Conservation (phyloP, 202 grass and related monocot genomes). For the Panicum virgatum region DNA sequence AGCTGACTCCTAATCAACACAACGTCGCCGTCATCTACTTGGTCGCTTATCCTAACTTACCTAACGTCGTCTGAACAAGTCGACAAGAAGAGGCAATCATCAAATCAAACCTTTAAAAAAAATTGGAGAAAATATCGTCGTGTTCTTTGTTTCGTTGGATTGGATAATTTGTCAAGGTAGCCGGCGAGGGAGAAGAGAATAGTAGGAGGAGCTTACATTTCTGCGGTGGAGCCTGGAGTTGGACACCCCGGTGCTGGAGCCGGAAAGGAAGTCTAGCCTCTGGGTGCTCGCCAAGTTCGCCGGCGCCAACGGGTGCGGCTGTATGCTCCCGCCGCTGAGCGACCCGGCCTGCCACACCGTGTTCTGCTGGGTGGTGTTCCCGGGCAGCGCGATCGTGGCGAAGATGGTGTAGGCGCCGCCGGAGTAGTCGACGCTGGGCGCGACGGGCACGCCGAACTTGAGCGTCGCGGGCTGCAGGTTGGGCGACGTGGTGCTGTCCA, state of each 20-base stretch:
- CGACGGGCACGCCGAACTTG: constrained; percentile 36
- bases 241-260: constrained; percentile 28
- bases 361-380: constrained; percentile 44
- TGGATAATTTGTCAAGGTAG: neutral
- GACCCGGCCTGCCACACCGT: constrained; percentile 69
- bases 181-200: neutral
- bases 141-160: neutral
- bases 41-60: neutral
- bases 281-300: neutral
- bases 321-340: neutral
- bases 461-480: neutral
- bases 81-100: neutral
- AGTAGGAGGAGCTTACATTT: constrained; percentile 47
- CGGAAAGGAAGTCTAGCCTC: constrained; percentile 60
- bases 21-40: neutral
- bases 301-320: neutral
- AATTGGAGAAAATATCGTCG: neutral
- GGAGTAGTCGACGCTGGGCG: constrained; percentile 44
- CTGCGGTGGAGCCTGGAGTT: constrained; percentile 67
- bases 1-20: neutral
- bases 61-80: constrained; percentile 25
- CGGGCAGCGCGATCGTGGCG: constrained; percentile 51
- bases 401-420: constrained; percentile 66
- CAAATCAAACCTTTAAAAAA: neutral
- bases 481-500: neutral